phyloP scores from a whole-genome alignment of 2,329 filamentous ascomycete genomes.

The Pyrenophora tritici-repentis region DNA sequence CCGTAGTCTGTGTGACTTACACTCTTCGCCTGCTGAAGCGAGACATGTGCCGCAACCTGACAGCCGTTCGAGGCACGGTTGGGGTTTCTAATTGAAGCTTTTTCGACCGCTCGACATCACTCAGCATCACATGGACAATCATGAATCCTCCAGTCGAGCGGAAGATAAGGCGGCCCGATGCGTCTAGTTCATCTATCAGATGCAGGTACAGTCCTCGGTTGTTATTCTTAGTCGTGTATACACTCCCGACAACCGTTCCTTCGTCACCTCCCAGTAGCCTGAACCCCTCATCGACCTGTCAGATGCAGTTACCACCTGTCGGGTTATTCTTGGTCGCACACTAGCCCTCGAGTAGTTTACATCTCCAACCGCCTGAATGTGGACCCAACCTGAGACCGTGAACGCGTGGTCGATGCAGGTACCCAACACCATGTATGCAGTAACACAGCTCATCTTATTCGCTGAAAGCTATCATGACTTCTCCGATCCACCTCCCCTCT shows the following conservation, averaged over 20 bases:
- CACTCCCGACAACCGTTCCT: not conserved
- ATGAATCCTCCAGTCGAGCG: slow-evolving; percentile 1
- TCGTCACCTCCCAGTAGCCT: not conserved
- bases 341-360: not conserved
- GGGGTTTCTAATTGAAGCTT: slow-evolving; percentile 32
- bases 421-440: not conserved
- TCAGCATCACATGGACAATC: not conserved
- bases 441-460: no score
- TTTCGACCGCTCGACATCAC: not conserved
- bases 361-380: not conserved
- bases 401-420: slow-evolving; percentile 7
- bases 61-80: slow-evolving; percentile 12
- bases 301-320: slow-evolving; percentile 11
- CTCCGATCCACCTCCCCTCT: no score
- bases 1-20: slow-evolving; percentile 10
- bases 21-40: slow-evolving; percentile 14
- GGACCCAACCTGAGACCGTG: slow-evolving; percentile 3
- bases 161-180: slow-evolving; percentile 14
- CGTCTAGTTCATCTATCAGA: slow-evolving; percentile 22
- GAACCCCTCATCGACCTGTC: slow-evolving; percentile 1
- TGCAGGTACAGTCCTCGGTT: slow-evolving; percentile 18
- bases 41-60: slow-evolving; percentile 10
- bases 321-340: slow-evolving; percentile 6
- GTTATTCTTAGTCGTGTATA: slow-evolving; percentile 21
- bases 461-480: no score